Conservation (phyloP, 768 basidiomycete species). For the Leccinum olivaceopallidum region DNA sequence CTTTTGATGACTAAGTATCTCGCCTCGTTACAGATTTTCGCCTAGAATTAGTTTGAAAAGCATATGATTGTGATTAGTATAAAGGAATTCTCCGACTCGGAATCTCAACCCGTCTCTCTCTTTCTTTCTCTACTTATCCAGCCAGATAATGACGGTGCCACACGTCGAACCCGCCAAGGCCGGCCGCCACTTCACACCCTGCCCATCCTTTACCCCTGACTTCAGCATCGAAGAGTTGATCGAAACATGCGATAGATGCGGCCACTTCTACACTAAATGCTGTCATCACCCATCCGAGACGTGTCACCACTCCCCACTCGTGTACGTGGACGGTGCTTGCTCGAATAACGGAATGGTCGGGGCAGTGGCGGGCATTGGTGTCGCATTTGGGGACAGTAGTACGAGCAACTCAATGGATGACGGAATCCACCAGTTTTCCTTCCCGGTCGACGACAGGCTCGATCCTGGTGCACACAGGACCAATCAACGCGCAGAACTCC, state of each 20-base stretch:
- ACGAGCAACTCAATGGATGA: neutral
- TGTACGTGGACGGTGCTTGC: conserved; percentile 2
- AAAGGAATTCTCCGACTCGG: too few species aligned
- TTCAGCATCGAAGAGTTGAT: neutral
- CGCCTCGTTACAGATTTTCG: too few species aligned
- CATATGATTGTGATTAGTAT: too few species aligned
- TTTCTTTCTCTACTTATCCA: neutral
- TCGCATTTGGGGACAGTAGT: neutral
- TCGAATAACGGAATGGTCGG: neutral
- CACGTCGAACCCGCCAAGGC: neutral
- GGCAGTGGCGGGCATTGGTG: neutral
- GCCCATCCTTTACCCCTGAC: neutral
- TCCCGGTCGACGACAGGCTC: neutral
- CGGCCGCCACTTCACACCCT: neutral
- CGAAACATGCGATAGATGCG: neutral
- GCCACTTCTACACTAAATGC: neutral
- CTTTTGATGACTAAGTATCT: too few species aligned
- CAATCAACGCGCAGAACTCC: conserved; percentile 1
- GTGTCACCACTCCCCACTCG: neutral
- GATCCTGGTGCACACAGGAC: neutral
- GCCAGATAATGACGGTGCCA: neutral
- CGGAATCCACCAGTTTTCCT: neutral
- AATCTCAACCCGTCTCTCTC: too few species aligned
- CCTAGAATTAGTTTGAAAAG: too few species aligned
- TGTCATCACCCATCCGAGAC: neutral